phyloP scores from a whole-genome alignment of 2,329 filamentous ascomycete species.

The Botrytis fragariae region DNA sequence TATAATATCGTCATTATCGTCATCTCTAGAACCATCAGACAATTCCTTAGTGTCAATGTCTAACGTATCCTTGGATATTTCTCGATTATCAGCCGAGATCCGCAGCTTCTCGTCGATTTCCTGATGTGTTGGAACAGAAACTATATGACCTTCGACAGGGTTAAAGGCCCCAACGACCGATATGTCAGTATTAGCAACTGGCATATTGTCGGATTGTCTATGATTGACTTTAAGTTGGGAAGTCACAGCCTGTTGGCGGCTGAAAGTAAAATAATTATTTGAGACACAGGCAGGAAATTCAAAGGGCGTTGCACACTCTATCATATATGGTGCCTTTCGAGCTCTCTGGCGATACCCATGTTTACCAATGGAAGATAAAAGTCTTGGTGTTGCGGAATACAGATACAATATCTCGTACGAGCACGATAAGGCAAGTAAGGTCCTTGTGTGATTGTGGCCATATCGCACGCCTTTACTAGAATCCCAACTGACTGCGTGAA shows the following conservation, averaged over 20 bases:
- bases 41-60: conserved; percentile 32
- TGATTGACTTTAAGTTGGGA: not conserved
- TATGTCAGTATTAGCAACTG: conserved; percentile 26
- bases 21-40: conserved; percentile 37
- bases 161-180: conserved; percentile 36
- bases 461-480: conserved; percentile 7
- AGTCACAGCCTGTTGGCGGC: not conserved
- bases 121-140: conserved; percentile 35
- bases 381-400: not conserved
- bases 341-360: not conserved
- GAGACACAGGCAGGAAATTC: not conserved
- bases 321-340: not conserved
- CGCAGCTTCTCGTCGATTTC: conserved; percentile 38
- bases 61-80: conserved; percentile 21
- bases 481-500: not conserved
- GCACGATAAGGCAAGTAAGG: not conserved
- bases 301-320: not conserved
- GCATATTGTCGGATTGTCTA: conserved; percentile 22
- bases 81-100: conserved; percentile 19
- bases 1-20: conserved; percentile 43
- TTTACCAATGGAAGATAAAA: not conserved
- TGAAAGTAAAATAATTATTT: not conserved
- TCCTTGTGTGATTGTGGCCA: not conserved
- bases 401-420: not conserved
- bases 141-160: conserved; percentile 37